Evolutionary conservation across 2,329 filamentous ascomycete genomes (phyloP).

Genomic region (Fusarium drepaniforme): DNA sequence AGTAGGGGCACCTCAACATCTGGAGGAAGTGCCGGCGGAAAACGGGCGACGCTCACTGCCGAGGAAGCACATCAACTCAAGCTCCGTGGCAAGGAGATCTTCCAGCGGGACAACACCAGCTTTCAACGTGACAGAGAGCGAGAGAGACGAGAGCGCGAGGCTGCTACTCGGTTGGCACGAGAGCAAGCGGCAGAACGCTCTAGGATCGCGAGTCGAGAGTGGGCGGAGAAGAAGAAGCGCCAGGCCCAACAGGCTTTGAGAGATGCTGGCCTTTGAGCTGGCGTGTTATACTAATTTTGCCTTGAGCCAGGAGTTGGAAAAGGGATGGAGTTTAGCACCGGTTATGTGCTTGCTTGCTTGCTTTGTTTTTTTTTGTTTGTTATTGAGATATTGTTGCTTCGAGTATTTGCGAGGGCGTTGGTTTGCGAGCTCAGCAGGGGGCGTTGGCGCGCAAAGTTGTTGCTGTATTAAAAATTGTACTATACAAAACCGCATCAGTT

Average conservation of each 20-base stretch:
- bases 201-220: slow-evolving; percentile 69
- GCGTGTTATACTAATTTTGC: slow-evolving; percentile 4
- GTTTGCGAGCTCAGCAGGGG: slow-evolving; percentile 15
- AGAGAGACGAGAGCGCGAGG: slow-evolving; percentile 67
- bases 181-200: slow-evolving; percentile 73
- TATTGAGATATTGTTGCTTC: slow-evolving; percentile 31
- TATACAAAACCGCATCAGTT: slow-evolving; percentile 25
- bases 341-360: slow-evolving; percentile 15
- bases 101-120: slow-evolving; percentile 62
- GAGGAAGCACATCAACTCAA: slow-evolving; percentile 65
- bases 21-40: slow-evolving; percentile 56
- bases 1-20: slow-evolving; percentile 61
- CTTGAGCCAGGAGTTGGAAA: slow-evolving; percentile 39
- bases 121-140: slow-evolving; percentile 61
- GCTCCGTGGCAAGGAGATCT: slow-evolving; percentile 66
- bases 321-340: slow-evolving; percentile 30
- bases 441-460: slow-evolving; percentile 6
- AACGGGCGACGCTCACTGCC: slow-evolving; percentile 62
- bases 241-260: slow-evolving; percentile 49
- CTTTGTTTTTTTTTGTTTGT: slow-evolving; percentile 30
- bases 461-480: slow-evolving; percentile 22
- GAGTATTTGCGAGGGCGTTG: slow-evolving; percentile 24
- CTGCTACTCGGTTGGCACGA: slow-evolving; percentile 65
- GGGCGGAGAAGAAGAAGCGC: slow-evolving; percentile 69
- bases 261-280: slow-evolving; percentile 11